Percentiles rank a stretch among this genome's conserved stretches.
Evolutionary conservation across 371 early-diverging fungal genomes (phyloP).

Genomic region (Mucor lusitanicus): DNA sequence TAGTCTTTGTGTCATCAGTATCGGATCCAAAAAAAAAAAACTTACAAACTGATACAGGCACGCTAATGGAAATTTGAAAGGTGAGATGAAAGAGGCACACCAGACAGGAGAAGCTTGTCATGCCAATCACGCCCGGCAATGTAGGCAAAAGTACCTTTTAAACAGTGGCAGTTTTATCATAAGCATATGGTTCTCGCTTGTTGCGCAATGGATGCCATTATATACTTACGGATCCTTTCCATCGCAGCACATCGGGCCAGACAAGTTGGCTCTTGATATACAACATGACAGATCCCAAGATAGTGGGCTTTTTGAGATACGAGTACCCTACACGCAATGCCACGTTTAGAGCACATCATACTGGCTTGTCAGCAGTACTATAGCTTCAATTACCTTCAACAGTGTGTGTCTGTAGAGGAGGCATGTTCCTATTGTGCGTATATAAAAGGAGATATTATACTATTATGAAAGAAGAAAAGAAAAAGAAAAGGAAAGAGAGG

Average conservation of each 20-base stretch:
- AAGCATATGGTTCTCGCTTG: too few species aligned
- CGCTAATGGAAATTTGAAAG: conserved; percentile 24
- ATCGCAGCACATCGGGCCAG: conserved; percentile 47
- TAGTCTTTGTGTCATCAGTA: background rate
- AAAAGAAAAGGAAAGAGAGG: background rate
- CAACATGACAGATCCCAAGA: background rate
- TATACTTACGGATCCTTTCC: conserved; percentile 47
- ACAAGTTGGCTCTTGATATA: conserved; percentile 18
- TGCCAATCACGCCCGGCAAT: conserved; percentile 28
- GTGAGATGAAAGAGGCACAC: conserved; percentile 32
- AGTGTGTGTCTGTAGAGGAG: conserved; percentile 17
- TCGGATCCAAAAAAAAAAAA: background rate
- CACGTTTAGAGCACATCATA: background rate
- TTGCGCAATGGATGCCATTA: too few species aligned
- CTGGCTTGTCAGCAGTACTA: too few species aligned
- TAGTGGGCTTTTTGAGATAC: conserved; percentile 18
- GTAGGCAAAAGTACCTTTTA: conserved; percentile 37
- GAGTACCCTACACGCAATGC: conserved; percentile 15
- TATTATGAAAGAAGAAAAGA: conserved; percentile 9
- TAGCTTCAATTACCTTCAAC: conserved; percentile 19
- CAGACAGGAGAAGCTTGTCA: conserved; percentile 30
- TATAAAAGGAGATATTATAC: conserved; percentile 1
- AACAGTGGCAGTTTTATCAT: background rate
- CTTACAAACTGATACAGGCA: conserved; percentile 47
- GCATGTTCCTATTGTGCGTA: conserved; percentile 4